Evolutionary conservation across 2,329 filamentous ascomycete species (phyloP), one percentile per base, ranked within the genome.

Genomic region (Lachnellula suecica): DNA sequence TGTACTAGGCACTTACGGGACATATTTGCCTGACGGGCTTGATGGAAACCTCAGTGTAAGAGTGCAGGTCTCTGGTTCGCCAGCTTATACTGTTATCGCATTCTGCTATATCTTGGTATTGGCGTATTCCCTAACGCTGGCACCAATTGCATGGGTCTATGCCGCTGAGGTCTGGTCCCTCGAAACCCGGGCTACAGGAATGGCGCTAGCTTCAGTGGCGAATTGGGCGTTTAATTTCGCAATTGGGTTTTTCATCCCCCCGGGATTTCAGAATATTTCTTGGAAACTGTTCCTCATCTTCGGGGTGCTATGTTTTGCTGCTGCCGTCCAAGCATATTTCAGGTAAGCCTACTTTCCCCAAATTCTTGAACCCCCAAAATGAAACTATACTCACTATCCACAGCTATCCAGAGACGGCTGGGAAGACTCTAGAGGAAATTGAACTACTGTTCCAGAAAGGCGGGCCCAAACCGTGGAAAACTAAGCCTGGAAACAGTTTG

Each of bases 91-190:
- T 2, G 80, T 88, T 49, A 87, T 87, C 57, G 80, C 81, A 19
- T 85, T 86, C 61, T 82, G 78, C 45, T 87, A 85, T 64, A 73
- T 87, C 15, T 75, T 87, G 52, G 81, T 85, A 61, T 75, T 85
- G 59, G 73, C 83, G 57, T 87, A 87, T 63, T 79, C 81, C 1
- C 71, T 85, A n/a, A 86, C 82, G 0, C 74, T 84, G 17, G 83
- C 82, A 0, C 82, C 83, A 1, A 79, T 84, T 3, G 81, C 78
- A 49, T 87, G 84, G 83, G 77, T 86, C 41, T 87, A 88, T 59
- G 79, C 81, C 0, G 79, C 82, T 15, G 84, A 88, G 66, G 79
- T 84, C 3, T 85, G 79, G 77, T 82, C 80, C 1, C 72, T 84
- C 6, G 79, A 81, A 53, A 82, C 79, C 1, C 76, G 82, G 29